These are phyloP conservation scores for Aspergillus ostianus DNA, from an alignment of 495 filamentous ascomycete genomes.

Conservation along the genomic window DNA sequence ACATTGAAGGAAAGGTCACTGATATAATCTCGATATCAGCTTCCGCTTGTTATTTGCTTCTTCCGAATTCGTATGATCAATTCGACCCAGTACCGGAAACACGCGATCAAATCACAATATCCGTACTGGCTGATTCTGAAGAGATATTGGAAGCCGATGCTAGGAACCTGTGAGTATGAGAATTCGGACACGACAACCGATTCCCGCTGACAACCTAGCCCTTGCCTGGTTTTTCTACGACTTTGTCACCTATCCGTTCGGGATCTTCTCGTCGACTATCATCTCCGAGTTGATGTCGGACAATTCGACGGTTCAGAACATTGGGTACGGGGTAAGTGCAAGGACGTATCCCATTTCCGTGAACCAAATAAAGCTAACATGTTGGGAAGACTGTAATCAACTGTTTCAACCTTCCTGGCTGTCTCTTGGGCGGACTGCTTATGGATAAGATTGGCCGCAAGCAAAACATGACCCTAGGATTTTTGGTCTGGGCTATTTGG, in stretches of 20 bases:
- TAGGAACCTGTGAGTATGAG: conserved; percentile 35
- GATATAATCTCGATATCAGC: conserved; percentile 11
- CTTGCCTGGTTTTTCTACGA: conserved; percentile 43
- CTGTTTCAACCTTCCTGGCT: conserved; percentile 49
- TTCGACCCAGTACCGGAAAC: conserved; percentile 35
- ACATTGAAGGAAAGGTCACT: not conserved
- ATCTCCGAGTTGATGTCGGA: conserved; percentile 34
- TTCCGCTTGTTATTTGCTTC: conserved; percentile 34
- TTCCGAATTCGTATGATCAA: conserved; percentile 41
- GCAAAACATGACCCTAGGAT: conserved; percentile 46
- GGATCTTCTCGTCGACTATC: conserved; percentile 39
- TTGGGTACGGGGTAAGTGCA: conserved; percentile 38
- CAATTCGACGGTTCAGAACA: conserved; percentile 42
- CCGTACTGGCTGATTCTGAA: conserved; percentile 35
- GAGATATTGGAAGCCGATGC: conserved; percentile 41
- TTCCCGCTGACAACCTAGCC: conserved; percentile 12
- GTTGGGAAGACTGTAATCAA: conserved; percentile 41
- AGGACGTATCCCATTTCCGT: not conserved
- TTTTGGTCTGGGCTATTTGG: conserved; percentile 38
- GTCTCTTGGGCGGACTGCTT: conserved; percentile 44
- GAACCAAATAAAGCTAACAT: conserved; percentile 6
- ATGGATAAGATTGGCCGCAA: conserved; percentile 50
- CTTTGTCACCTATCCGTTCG: conserved; percentile 43
- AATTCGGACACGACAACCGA: not conserved
- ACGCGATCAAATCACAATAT: conserved; percentile 34